Evolutionary conservation across 371 early-diverging fungal genomes (phyloP), one percentile per base, ranked within the genome.

Genomic region (Syncephalastrum monosporum): DNA sequence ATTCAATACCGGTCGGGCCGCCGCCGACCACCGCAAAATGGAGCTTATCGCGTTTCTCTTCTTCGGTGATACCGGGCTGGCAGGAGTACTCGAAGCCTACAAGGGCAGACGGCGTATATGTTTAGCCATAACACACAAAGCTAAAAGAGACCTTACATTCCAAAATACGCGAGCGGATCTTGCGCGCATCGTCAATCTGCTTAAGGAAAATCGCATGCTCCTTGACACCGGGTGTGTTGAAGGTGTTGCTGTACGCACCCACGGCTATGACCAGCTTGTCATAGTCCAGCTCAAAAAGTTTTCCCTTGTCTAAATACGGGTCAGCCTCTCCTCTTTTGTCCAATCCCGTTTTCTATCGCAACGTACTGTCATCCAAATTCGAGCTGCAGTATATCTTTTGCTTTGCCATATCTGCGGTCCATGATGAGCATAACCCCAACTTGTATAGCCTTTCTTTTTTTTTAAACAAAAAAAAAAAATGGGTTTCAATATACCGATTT

Each of bases 1-100:
- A 88, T 67, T 90, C 89, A 15, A 86, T 79, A 0, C 88, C 88
- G 27, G 89, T 89, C 1, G 89, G 87, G 1, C 92, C 92, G 50
- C 91, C 91, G 5, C 93, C 93, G 42, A 91, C 87, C 10, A 90
- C 83, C 2, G 90, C 93, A 74, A 96, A 90, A 57, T 91, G 88
- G 56, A 96, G 70, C 59, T 92, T 69, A 14, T 87, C 82, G n/a
- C 79, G 63, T 57, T 83, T 75, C 64, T 92, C 91, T 44, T 80
- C 71, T n/a, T 79, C 82, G 5, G 79, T 75, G 42, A 69, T 77
- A 43, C 63, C 86, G 72, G 88, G 92, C 73, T 68, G 82, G 56
- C 62, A 75, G 1, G 94, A 95, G 8, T 85, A 76, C 61, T 95
- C 95, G 68, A 96, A 84, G 60, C 79, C 76, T 75, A 50, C 0